Evolutionary conservation across 2,329 filamentous ascomycete species (phyloP).

Genomic region (Pseudogymnoascus sp.): DNA sequence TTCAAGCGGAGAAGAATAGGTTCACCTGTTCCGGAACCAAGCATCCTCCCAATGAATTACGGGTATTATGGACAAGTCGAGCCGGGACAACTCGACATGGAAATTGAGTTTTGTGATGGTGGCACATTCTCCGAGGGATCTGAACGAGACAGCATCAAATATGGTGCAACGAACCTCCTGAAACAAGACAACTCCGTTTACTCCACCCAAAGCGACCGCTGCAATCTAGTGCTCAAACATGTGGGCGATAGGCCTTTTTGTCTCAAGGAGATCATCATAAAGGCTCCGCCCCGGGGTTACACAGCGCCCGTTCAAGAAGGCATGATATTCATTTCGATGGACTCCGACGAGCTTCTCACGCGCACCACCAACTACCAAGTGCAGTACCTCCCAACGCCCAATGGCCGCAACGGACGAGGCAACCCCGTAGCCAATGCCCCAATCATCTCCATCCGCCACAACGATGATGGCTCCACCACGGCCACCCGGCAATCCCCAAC

Average conservation of each 20-base stretch:
- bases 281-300: slow-evolving; percentile 70
- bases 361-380: slow-evolving; percentile 70
- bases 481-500: slow-evolving; percentile 38
- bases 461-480: slow-evolving; percentile 42
- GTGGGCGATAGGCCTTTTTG: slow-evolving; percentile 72
- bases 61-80: slow-evolving; percentile 83
- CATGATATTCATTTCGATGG: slow-evolving; percentile 86
- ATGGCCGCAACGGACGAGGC: slow-evolving; percentile 20
- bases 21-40: slow-evolving; percentile 43
- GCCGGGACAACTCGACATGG: slow-evolving; percentile 71
- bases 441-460: slow-evolving; percentile 45
- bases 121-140: slow-evolving; percentile 49
- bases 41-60: slow-evolving; percentile 59
- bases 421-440: slow-evolving; percentile 29
- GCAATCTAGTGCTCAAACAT: slow-evolving; percentile 79
- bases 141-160: slow-evolving; percentile 40
- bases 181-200: slow-evolving; percentile 78
- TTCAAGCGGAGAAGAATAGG: slow-evolving; percentile 65
- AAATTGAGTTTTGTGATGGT: slow-evolving; percentile 82
- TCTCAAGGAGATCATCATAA: slow-evolving; percentile 78
- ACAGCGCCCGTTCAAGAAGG: slow-evolving; percentile 85
- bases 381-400: slow-evolving; percentile 40
- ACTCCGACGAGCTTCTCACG: slow-evolving; percentile 62
- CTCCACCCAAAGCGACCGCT: slow-evolving; percentile 78
- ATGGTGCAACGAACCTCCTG: slow-evolving; percentile 72